Percentiles rank a stretch among this genome's conserved stretches.
These are phyloP conservation scores for Orbilia blumenaviensis DNA, from an alignment of 2,329 filamentous ascomycete species.

Conservation along the genomic window DNA sequence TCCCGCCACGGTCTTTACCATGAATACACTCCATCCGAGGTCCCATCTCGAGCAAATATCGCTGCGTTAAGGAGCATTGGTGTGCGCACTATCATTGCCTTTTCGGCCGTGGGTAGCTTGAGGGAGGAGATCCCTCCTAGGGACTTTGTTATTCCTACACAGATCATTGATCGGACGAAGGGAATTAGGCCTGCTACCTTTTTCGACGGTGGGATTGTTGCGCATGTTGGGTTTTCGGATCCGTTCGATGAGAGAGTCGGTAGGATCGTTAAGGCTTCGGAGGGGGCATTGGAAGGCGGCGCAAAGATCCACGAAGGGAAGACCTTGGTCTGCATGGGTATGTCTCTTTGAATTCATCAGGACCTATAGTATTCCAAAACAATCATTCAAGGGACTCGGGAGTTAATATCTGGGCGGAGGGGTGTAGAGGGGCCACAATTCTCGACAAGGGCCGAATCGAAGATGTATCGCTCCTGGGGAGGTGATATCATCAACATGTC, in stretches of 20 bases:
- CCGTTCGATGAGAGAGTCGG: slow-evolving; percentile 95
- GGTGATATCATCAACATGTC: slow-evolving; percentile 99
- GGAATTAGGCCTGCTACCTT: slow-evolving; percentile 96
- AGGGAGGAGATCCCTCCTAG: slow-evolving; percentile 92
- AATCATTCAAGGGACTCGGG: background rate
- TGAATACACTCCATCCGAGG: slow-evolving; percentile 89
- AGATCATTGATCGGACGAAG: slow-evolving; percentile 91
- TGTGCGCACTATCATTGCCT: slow-evolving; percentile 89
- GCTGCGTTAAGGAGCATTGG: slow-evolving; percentile 92
- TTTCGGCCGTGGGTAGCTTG: slow-evolving; percentile 91
- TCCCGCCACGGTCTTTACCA: slow-evolving; percentile 91
- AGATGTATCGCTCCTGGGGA: slow-evolving; percentile 94
- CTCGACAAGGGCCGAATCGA: slow-evolving; percentile 91
- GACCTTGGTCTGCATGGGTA: slow-evolving; percentile 90
- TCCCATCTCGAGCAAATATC: slow-evolving; percentile 94
- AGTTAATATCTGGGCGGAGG: background rate
- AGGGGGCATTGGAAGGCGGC: slow-evolving; percentile 78
- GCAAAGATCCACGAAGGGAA: slow-evolving; percentile 85
- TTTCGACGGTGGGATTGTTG: slow-evolving; percentile 90
- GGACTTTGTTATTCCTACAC: slow-evolving; percentile 95
- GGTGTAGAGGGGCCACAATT: slow-evolving; percentile 91
- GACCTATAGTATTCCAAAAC: background rate
- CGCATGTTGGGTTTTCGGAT: slow-evolving; percentile 93
- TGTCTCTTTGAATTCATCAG: slow-evolving; percentile 60
- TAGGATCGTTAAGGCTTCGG: slow-evolving; percentile 81